Evolutionary conservation across 768 basidiomycete genomes (phyloP).

Genomic region (Termitomyces sp.): DNA sequence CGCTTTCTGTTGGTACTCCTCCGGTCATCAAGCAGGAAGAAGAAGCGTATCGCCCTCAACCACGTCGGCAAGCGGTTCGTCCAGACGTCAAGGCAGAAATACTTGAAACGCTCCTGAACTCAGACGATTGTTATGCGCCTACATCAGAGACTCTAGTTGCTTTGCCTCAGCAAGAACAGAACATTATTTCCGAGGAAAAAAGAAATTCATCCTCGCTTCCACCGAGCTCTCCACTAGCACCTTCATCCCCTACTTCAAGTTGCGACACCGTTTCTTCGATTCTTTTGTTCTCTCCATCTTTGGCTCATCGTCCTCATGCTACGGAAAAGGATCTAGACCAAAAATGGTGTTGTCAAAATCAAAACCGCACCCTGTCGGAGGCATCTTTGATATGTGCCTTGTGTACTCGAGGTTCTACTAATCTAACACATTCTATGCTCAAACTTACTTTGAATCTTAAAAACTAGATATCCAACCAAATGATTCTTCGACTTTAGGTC

Average conservation of each 20-base stretch:
- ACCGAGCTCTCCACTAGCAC: conserved; percentile 5
- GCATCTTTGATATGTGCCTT: conserved; percentile 4
- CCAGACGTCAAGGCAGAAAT: neutral
- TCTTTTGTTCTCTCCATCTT: neutral
- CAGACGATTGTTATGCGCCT: neutral
- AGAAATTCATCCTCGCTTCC: conserved; percentile 2
- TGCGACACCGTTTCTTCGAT: neutral
- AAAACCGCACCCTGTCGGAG: neutral
- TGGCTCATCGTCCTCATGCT: neutral
- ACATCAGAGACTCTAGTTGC: conserved; percentile 10
- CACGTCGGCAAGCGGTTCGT: neutral
- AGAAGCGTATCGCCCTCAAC: neutral
- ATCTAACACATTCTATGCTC: neutral
- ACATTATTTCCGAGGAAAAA: neutral
- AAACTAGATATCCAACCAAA: neutral
- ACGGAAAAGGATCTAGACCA: neutral
- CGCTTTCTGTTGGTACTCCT: conserved; percentile 29
- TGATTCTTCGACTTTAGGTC: neutral
- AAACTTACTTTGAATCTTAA: neutral
- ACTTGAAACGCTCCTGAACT: neutral
- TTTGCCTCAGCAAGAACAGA: neutral
- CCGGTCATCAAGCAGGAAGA: conserved; percentile 15
- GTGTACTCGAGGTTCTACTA: conserved; percentile 7
- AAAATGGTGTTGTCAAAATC: conserved; percentile 3
- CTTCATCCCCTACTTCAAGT: neutral